Evolutionary conservation across 2,329 filamentous ascomycete species (phyloP).

Genomic region (Purpureocillium takamizusanense): DNA sequence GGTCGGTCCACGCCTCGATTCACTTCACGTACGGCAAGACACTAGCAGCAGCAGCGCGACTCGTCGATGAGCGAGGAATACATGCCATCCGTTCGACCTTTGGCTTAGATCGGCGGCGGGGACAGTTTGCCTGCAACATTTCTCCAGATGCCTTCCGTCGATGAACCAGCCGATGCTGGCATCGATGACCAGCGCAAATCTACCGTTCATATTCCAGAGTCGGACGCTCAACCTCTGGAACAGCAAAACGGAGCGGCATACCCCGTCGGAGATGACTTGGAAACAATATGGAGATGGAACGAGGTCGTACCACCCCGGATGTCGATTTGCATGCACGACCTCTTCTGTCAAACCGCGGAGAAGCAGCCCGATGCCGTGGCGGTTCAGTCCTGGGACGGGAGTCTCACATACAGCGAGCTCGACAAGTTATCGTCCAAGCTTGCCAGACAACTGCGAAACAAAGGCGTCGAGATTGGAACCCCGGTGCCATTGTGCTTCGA

Average conservation of each 20-base stretch:
- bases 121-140: no score
- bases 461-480: constrained; percentile 28
- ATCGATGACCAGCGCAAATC: no score
- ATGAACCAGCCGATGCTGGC: no score
- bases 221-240: background rate
- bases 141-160: no score
- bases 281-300: constrained; percentile 39
- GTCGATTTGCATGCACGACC: constrained; percentile 35
- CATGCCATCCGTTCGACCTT: no score
- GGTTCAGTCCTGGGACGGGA: constrained; percentile 41
- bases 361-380: constrained; percentile 29
- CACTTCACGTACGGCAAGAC: no score
- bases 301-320: constrained; percentile 28
- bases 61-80: no score
- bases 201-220: background rate
- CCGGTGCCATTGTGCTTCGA: constrained; percentile 42
- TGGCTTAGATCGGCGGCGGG: no score
- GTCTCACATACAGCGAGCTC: constrained; percentile 35
- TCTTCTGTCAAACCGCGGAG: constrained; percentile 29
- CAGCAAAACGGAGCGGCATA: background rate
- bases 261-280: constrained; percentile 25
- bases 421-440: constrained; percentile 31
- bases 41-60: no score
- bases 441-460: constrained; percentile 26
- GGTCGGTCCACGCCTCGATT: no score